Conservation (phyloP, 805 yeast species). For the Priceomyces haplophilus region DNA sequence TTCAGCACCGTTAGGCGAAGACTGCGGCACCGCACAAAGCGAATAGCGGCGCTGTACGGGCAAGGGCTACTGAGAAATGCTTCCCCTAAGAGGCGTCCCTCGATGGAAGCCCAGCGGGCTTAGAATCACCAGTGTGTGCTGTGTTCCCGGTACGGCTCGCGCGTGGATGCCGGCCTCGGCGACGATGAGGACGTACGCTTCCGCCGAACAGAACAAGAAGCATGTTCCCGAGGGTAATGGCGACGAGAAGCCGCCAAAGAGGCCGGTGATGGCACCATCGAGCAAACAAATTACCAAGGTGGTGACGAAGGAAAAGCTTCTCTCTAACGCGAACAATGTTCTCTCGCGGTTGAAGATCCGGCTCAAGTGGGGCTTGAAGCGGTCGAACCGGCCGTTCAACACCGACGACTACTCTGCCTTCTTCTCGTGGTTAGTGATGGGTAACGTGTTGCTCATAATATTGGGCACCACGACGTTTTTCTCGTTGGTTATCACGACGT, state of each 20-base stretch:
- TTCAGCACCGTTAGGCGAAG: too few relatives aligned
- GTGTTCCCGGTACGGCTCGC: too few relatives aligned
- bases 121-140: background rate
- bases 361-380: slow-evolving; percentile 71
- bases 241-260: background rate
- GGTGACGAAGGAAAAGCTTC: slow-evolving; percentile 22
- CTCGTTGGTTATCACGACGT: slow-evolving; percentile 69
- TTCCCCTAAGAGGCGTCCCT: background rate
- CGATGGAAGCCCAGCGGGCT: background rate
- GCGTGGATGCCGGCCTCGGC: background rate
- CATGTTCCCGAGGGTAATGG: background rate
- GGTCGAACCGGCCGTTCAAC: slow-evolving; percentile 78
- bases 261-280: background rate
- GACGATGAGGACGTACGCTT: too few relatives aligned
- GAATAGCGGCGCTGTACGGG: too few relatives aligned
- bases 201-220: background rate
- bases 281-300: too few relatives aligned
- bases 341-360: slow-evolving; percentile 31
- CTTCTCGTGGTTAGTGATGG: slow-evolving; percentile 87
- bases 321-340: slow-evolving; percentile 26
- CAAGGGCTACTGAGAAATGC: background rate
- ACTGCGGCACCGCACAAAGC: too few relatives aligned
- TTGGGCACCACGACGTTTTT: slow-evolving; percentile 92
- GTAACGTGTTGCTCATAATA: slow-evolving; percentile 74
- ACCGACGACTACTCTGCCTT: slow-evolving; percentile 91